Percentiles rank a stretch among this genome's conserved stretches.
Evolutionary conservation across 306 rosid species (phyloP).

Genomic region (Fragaria vesca): DNA sequence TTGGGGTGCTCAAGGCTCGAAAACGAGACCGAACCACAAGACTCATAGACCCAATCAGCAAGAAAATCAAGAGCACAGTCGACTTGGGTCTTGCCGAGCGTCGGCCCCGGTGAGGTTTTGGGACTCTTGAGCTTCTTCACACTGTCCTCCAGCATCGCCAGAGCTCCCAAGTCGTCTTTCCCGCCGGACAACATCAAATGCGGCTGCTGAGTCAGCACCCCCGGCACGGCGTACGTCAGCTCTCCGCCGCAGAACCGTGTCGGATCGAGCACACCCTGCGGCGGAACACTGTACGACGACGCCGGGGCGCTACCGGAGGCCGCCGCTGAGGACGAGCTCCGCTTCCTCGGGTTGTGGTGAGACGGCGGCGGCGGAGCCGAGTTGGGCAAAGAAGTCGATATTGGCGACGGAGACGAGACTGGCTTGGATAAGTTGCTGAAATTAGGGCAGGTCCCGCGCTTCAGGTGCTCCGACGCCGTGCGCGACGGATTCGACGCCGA

Average conservation of each 20-base stretch:
- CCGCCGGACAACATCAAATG: conserved; percentile 91
- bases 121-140: conserved; percentile 97
- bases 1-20: conserved; percentile 78
- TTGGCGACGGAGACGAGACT: conserved; percentile 70
- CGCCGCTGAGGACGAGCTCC: conserved; percentile 45
- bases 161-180: conserved; percentile 81
- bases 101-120: conserved; percentile 72
- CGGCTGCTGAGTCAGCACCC: conserved; percentile 37
- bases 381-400: conserved; percentile 31
- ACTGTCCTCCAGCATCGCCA: conserved; percentile 93
- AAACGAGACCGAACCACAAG: conserved; percentile 78
- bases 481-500: conserved; percentile 94
- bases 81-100: conserved; percentile 58
- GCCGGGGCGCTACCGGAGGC: conserved; percentile 17
- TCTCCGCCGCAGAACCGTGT: conserved; percentile 50
- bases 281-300: conserved; percentile 44
- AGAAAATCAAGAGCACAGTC: conserved; percentile 69
- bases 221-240: conserved; percentile 32
- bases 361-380: conserved; percentile 25
- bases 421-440: conserved; percentile 63
- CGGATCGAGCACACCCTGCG: conserved; percentile 52
- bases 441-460: conserved; percentile 95
- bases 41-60: conserved; percentile 83
- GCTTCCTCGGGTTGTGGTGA: conserved; percentile 55
- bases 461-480: conserved; percentile 94